Conservation (phyloP, 768 basidiomycete species). For the Punctularia strigosozonata region DNA sequence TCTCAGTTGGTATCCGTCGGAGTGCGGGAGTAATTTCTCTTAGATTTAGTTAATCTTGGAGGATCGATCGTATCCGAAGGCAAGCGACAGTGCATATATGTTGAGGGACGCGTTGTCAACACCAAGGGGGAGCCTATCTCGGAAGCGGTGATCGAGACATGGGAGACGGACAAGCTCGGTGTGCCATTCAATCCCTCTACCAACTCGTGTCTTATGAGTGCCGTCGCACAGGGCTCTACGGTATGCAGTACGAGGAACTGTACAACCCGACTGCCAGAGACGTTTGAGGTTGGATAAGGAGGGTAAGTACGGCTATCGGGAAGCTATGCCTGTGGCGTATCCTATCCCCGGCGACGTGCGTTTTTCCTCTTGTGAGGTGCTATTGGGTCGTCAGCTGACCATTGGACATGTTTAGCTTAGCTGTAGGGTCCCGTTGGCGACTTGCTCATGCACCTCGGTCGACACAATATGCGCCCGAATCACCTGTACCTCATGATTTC, state of each 20-base stretch:
- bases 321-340: constrained; percentile 62
- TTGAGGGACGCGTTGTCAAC: constrained; percentile 54
- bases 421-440: constrained; percentile 60
- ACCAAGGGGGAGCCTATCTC: constrained; percentile 56
- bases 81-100: constrained; percentile 75
- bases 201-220: no score
- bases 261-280: constrained; percentile 63
- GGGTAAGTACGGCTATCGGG: constrained; percentile 60
- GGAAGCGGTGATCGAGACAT: constrained; percentile 65
- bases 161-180: constrained; percentile 66
- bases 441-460: constrained; percentile 39
- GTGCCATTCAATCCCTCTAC: constrained; percentile 16
- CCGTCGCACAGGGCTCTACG: constrained; percentile 24
- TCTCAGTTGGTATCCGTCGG: not conserved
- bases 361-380: constrained; percentile 1
- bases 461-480: constrained; percentile 72
- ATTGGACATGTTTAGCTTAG: no score
- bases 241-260: constrained; percentile 39
- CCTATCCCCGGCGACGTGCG: constrained; percentile 60
- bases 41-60: constrained; percentile 45
- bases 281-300: constrained; percentile 44
- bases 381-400: no score
- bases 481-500: constrained; percentile 70
- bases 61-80: constrained; percentile 80
- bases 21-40: not conserved